Base-by-base conservation (phyloP, 768 basidiomycete species). In the Tricholoma hemisulphureum region DNA sequence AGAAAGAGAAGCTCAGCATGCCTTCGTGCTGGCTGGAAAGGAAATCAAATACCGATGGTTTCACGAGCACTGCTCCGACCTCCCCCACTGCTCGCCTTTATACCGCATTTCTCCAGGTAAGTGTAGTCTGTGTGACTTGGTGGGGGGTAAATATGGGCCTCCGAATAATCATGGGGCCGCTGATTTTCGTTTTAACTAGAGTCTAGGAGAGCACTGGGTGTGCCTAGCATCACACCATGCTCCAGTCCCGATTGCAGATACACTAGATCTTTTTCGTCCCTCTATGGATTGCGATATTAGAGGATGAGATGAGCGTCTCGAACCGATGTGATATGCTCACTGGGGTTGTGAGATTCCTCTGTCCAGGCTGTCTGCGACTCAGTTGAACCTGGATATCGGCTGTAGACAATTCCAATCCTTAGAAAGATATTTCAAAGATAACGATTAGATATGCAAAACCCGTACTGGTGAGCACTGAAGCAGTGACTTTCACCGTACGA, bases 111-210 rank as follows among this genome's bases (percentile, higher is more conserved):
- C 65, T 93, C 87, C 57, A 98, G 85, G 73, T 99, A 99, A 14
- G 97, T 99, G 72, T 89, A 97, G 72, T 99, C 97, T 11, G 97
- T 97, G 67, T 99, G 97, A 62, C 91, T 93, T 26, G 97, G 97
- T 20, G 97, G 88, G 29, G 97, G 97, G 78, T 94, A 99, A 53
- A 95, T 77, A 70, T 99, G 97, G 0, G 97, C 98, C 78, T 98
- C 97, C 61, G 95, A 88, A 75, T 99, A 99, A 74, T 99, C 97
- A 67, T 98, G 91, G 18, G 97, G 97, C 26, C 97, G 82, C 69
- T 99, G 97, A 71, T 99, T 97, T 76, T 98, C 95, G 74, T 99
- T 99, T 67, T 86, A 91, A 35, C n/a, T n/a, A n/a, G n/a, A n/a
- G n/a, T 98, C 94, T 51, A 98, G 80, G n/a, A 99, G 85, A 2